Evolutionary conservation across 768 basidiomycete species (phyloP).

Genomic region (Podaxis rugospora): DNA sequence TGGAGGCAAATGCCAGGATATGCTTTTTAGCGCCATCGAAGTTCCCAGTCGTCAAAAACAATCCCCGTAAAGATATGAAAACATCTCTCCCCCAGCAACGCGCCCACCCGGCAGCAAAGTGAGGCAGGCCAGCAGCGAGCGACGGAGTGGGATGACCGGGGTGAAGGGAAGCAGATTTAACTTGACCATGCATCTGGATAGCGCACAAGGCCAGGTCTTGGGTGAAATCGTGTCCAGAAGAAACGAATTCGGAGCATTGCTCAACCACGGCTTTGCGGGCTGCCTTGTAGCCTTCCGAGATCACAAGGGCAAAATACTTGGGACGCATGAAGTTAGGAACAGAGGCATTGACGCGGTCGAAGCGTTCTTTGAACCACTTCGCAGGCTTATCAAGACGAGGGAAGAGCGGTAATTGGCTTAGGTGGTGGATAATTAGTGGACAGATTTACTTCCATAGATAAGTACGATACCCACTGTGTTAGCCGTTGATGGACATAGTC

Average conservation of each 20-base stretch:
- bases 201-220: constrained; percentile 85
- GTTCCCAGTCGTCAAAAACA: constrained; percentile 92
- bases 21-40: constrained; percentile 83
- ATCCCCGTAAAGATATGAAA: constrained; percentile 89
- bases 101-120: constrained; percentile 92
- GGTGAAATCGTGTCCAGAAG: constrained; percentile 82
- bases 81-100: constrained; percentile 96
- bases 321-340: constrained; percentile 89
- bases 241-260: constrained; percentile 84
- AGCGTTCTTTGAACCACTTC: constrained; percentile 84
- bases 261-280: constrained; percentile 80
- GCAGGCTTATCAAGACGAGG: constrained; percentile 70
- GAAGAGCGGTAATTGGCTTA: constrained; percentile 55
- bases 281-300: constrained; percentile 91
- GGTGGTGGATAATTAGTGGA: constrained; percentile 14
- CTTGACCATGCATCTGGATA: constrained; percentile 87
- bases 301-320: constrained; percentile 91
- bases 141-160: constrained; percentile 68
- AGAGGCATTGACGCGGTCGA: constrained; percentile 68
- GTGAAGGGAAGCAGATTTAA: constrained; percentile 87
- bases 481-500: constrained; percentile 80
- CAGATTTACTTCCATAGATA: not conserved
- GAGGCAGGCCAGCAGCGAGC: constrained; percentile 92
- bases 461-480: constrained; percentile 47
- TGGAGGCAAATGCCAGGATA: constrained; percentile 90